phyloP scores from a whole-genome alignment of 2,329 filamentous ascomycete species.

The Colletotrichum caudatum region DNA sequence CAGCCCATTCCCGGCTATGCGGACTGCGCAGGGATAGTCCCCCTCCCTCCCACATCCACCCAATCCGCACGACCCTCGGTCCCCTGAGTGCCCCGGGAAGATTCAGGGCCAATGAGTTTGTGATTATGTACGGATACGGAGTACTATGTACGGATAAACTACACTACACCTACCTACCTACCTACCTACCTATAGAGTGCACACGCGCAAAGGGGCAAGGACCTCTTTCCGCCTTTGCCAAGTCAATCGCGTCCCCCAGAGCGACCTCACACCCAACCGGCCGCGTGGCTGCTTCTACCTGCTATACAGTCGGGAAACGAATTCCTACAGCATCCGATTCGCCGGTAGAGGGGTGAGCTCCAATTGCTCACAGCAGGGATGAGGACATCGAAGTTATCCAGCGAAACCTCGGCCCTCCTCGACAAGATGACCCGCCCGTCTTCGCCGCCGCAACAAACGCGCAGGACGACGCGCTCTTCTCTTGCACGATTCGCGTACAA shows the following conservation, averaged over 20 bases:
- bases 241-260: conserved; percentile 18
- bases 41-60: not conserved
- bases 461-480: conserved; percentile 63
- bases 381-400: conserved; percentile 69
- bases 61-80: conserved; percentile 2
- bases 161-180: not conserved
- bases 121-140: conserved; percentile 12
- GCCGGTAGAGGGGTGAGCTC: not conserved
- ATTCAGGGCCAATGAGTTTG: conserved; percentile 2
- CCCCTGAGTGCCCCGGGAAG: not conserved
- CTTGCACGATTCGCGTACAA: conserved; percentile 61
- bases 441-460: conserved; percentile 48
- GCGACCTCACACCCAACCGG: not conserved
- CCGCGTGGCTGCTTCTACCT: not conserved
- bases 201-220: not conserved
- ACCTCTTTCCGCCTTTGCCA: not conserved
- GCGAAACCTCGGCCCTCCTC: conserved; percentile 69
- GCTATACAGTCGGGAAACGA: not conserved
- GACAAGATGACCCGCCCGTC: conserved; percentile 54
- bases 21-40: not conserved
- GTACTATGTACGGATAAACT: too few species aligned
- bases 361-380: conserved; percentile 50
- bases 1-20: conserved; percentile 7
- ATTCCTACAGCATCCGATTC: not conserved
- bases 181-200: too few species aligned